Base-by-base conservation (phyloP, 2,329 filamentous ascomycete genomes). In the Nemania bipapillata region DNA sequence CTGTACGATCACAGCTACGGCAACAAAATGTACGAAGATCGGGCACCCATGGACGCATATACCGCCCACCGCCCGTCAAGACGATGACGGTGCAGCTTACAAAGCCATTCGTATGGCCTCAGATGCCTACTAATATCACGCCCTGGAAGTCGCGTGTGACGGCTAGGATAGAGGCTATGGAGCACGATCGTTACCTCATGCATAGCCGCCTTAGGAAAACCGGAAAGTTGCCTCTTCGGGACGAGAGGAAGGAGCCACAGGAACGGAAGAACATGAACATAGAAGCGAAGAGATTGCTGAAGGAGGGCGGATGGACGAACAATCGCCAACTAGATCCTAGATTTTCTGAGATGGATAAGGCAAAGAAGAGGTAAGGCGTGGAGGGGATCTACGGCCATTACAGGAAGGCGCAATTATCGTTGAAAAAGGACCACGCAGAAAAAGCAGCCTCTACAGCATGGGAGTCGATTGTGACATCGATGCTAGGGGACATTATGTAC, bases 1-100 rank as follows among this genome's bases (percentile, higher is more conserved):
- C 85, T 73, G 89, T 98, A 70, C 92, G 95, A 70, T 94, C 92
- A 61, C 95, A 89, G 77, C 88, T 98, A 77, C 90, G 92, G 75
- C 88, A 91, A 81, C 86, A 89, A 79, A 87, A 80, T 82, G 40
- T 86, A 86, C 65, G 2, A 24, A 87, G 80, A 74, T 79, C 79
- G 78, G 78, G 77, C 79, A 68, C 71, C 76, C 84, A 81, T 76
- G 85, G 86, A 69, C 85, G 86, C 70, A 89, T 89, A 84, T 90
- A 89, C 80, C 88, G 95, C 26, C 91, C 92, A 28, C 85, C 87
- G 72, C 84, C 89, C 57, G 86, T 90, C 77, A 99, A 99, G 87
- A 92, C 90, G 80, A 99, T 99, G 96, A 97, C 92, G 49, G 93
- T 96, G 52, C 92, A 97, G 85, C 87, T 99, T 83, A 88, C 86